Evolutionary conservation across 2,329 filamentous ascomycete genomes (phyloP).

Genomic region (Aureobasidium pullulans): DNA sequence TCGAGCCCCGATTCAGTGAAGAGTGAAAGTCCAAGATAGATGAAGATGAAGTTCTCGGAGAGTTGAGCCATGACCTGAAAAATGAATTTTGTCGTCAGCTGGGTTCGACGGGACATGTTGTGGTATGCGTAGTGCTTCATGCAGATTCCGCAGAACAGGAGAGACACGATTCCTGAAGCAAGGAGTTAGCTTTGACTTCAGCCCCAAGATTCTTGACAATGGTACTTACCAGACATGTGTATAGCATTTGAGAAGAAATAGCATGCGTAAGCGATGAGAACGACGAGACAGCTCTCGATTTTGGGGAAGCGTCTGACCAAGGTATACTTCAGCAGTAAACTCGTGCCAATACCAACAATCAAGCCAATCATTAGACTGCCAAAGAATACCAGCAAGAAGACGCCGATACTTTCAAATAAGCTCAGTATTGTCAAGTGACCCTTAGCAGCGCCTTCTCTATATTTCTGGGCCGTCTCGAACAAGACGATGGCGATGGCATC

Average conservation of each 20-base stretch:
- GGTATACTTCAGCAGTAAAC: conserved; percentile 86
- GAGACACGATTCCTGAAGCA: conserved; percentile 74
- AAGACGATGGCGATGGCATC: conserved; percentile 98
- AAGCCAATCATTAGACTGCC: conserved; percentile 86
- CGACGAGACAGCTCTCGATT: conserved; percentile 90
- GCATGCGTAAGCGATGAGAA: conserved; percentile 89
- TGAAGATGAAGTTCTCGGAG: conserved; percentile 99
- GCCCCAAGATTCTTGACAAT: neutral
- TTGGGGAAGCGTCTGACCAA: conserved; percentile 87
- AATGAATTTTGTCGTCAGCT: conserved; percentile 95
- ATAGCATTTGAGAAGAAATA: conserved; percentile 98
- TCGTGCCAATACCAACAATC: conserved; percentile 76
- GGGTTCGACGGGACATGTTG: conserved; percentile 97
- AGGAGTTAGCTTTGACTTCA: conserved; percentile 13
- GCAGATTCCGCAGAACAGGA: conserved; percentile 96
- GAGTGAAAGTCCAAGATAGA: conserved; percentile 88
- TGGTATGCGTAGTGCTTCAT: conserved; percentile 99
- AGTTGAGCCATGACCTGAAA: conserved; percentile 92
- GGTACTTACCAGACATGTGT: conserved; percentile 77
- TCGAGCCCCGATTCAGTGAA: conserved; percentile 84
- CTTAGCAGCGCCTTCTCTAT: conserved; percentile 65
- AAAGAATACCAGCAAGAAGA: conserved; percentile 95
- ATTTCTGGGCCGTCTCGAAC: conserved; percentile 94
- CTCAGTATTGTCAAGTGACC: conserved; percentile 69
- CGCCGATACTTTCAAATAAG: conserved; percentile 83